Percentiles rank a stretch among this genome's conserved stretches.
phyloP scores from a whole-genome alignment of 352 stramenopile genomes.

The Phytophthora citrophthora region DNA sequence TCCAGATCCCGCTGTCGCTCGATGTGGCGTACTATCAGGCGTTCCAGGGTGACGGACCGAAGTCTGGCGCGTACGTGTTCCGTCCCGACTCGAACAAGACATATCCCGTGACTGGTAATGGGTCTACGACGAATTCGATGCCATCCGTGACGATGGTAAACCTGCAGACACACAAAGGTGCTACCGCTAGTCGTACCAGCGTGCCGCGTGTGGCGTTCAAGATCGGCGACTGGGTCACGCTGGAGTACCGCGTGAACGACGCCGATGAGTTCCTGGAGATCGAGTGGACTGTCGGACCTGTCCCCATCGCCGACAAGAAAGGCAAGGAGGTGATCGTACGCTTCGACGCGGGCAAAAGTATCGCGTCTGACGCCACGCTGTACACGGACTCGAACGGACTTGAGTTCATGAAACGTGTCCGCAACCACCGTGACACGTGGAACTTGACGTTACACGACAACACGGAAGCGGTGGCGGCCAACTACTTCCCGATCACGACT shows the following conservation, averaged over 20 bases:
- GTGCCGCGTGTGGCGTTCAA: conserved; percentile 69
- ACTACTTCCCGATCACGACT: conserved; percentile 98
- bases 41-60: conserved; percentile 64
- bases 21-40: conserved; percentile 73
- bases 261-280: conserved; percentile 92
- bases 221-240: conserved; percentile 89
- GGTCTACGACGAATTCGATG: conserved; percentile 2
- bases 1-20: conserved; percentile 56
- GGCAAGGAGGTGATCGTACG: conserved; percentile 97
- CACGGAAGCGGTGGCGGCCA: conserved; percentile 94
- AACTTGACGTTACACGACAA: conserved; percentile 89
- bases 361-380: conserved; percentile 57
- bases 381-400: conserved; percentile 97
- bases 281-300: conserved; percentile 92
- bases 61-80: conserved; percentile 98
- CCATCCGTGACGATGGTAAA: conserved; percentile 51
- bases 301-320: conserved; percentile 76
- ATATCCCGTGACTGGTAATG: conserved; percentile 43
- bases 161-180: conserved; percentile 42
- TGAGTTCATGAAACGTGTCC: conserved; percentile 92
- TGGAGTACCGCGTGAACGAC: conserved; percentile 91
- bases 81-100: conserved; percentile 85
- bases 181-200: conserved; percentile 18
- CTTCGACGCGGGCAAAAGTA: conserved; percentile 74
- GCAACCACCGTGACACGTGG: conserved; percentile 91